These are phyloP conservation scores for Pythium rishiriense DNA, from an alignment of 352 stramenopile species.

Conservation along the genomic window DNA sequence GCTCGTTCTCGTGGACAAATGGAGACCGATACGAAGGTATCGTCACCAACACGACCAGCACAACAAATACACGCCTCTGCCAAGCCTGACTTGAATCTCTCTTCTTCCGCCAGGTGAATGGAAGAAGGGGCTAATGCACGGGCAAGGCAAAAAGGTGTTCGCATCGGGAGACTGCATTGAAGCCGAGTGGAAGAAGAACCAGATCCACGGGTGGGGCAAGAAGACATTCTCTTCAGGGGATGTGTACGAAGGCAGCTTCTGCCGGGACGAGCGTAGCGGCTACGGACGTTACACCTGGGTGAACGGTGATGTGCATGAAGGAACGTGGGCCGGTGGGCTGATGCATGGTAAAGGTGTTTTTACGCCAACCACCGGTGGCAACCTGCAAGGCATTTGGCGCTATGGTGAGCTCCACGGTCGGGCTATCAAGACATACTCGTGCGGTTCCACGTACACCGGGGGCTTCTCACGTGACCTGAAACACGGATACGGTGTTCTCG, in stretches of 20 bases:
- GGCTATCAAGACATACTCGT: constrained; percentile 53
- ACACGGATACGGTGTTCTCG: constrained; percentile 58
- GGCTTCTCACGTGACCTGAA: constrained; percentile 46
- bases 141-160: constrained; percentile 70
- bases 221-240: constrained; percentile 72
- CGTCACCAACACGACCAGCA: too few relatives aligned
- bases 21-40: constrained; percentile 81
- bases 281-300: constrained; percentile 73
- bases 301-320: constrained; percentile 69
- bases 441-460: constrained; percentile 59
- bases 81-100: too few relatives aligned
- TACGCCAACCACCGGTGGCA: constrained; percentile 31
- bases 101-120: constrained; percentile 47
- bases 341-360: constrained; percentile 77
- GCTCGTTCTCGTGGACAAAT: constrained; percentile 74
- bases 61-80: too few relatives aligned
- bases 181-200: constrained; percentile 60
- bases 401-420: constrained; percentile 44
- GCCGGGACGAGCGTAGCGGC: constrained; percentile 54
- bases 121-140: constrained; percentile 80
- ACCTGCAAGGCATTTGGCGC: constrained; percentile 50
- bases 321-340: constrained; percentile 46
- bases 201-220: constrained; percentile 55
- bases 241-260: constrained; percentile 70
- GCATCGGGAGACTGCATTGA: constrained; percentile 61